Conservation (phyloP, 1,139 yeast genomes). For the Kodamaea alishanica region DNA sequence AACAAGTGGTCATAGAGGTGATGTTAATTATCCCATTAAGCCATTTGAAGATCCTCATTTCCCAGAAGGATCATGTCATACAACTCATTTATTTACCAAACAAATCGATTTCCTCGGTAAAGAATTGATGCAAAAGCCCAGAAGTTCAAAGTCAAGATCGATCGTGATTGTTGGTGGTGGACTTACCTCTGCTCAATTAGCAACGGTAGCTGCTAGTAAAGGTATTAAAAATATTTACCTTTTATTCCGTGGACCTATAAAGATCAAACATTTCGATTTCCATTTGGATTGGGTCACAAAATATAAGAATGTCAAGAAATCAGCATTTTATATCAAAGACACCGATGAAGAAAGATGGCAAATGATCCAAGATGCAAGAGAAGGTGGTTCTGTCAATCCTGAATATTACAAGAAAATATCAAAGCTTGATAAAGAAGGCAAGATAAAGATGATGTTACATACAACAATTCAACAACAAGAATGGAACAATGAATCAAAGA, state of each 20-base stretch:
- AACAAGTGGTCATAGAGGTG: slow-evolving; percentile 43
- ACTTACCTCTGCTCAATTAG: slow-evolving; percentile 47
- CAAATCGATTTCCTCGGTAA: slow-evolving; percentile 22
- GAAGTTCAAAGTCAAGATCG: slow-evolving; percentile 14
- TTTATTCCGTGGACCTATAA: slow-evolving; percentile 38
- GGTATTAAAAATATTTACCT: slow-evolving; percentile 34
- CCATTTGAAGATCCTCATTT: slow-evolving; percentile 23
- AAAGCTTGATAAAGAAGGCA: slow-evolving; percentile 30
- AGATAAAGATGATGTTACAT: slow-evolving; percentile 21
- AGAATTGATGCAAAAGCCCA: slow-evolving; percentile 17
- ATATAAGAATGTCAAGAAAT: slow-evolving; percentile 40
- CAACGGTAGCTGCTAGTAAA: slow-evolving; percentile 32
- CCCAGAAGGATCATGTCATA: slow-evolving; percentile 39
- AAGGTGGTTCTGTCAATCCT: slow-evolving; percentile 50
- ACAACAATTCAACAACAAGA: slow-evolving; percentile 21
- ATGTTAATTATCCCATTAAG: slow-evolving; percentile 31
- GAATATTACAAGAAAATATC: slow-evolving; percentile 36
- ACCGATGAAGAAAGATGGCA: slow-evolving; percentile 40
- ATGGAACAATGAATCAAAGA: slow-evolving; percentile 19
- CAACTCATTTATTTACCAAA: slow-evolving; percentile 36
- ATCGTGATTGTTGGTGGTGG: slow-evolving; percentile 49
- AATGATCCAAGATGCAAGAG: slow-evolving; percentile 43
- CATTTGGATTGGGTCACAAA: slow-evolving; percentile 54
- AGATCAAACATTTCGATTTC: slow-evolving; percentile 49
- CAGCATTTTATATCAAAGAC: slow-evolving; percentile 42